Base-by-base conservation (phyloP, 2,329 filamentous ascomycete species). In the Epichloe uncinata region DNA sequence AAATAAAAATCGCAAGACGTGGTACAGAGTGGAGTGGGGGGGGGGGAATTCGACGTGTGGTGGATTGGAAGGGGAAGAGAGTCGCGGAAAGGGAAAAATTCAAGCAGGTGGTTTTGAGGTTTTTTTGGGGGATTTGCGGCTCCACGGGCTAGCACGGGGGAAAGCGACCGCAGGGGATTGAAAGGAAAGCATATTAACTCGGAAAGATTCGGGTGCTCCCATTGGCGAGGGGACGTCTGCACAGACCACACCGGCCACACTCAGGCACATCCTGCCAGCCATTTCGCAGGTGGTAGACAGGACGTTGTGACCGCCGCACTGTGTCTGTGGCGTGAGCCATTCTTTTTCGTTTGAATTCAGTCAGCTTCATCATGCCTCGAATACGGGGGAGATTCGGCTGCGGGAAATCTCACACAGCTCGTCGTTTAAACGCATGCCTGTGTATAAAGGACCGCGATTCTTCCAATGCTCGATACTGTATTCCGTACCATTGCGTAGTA, bases 11-110 rank as follows among this genome's bases (percentile, higher is more conserved):
- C 40, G 46, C 50, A 48, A 50, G 51, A 50, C 7, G 43, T 45
- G 16, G 47, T 50, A 35, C 30, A 44, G 47, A 53, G 46, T 50
- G 58, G 52, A 55, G 52, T 30, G 33, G 45, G 45, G 34, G 43
- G 45, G 18, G 34, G 37, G 45, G 12, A 22, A 20, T 37, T 37
- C 46, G 46, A 51, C 46, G 52, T 48, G 46, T 26, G 33, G 38
- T 44, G 33, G 37, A 37, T 34, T 18, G 33, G 26, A 45, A 18
- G 44, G 36, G 34, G 18, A 38, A 9, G 34, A 44, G 15, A 30
- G 18, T 35, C 20, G 13, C 40, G n/a, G 20, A 11, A 41, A 48
- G 41, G 45, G 18, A 26, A 53, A 45, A 53, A 43, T 38, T 42
- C 26, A 38, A 20, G 26, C 35, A 42, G 30, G 38, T 37, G 22